Evolutionary conservation across 1,284 basidiomycete species (phyloP).

Genomic region (Ganoderma lucidum): DNA sequence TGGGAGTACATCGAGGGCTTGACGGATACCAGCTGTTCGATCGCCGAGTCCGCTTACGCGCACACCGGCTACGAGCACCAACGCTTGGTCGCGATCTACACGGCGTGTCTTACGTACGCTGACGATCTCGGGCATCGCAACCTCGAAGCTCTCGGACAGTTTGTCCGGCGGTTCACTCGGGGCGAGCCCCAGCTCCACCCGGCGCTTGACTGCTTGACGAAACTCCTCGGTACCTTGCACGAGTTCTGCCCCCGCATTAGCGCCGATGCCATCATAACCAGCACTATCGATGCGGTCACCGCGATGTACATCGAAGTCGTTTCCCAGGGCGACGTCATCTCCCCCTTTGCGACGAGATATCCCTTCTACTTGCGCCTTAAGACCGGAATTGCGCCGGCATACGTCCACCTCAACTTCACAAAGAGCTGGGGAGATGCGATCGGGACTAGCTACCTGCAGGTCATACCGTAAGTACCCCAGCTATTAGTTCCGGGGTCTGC

Average conservation of each 20-base stretch:
- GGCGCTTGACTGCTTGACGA: constrained; percentile 21
- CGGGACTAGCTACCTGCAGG: constrained; percentile 24
- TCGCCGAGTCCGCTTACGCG: constrained; percentile 25
- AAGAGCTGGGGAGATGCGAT: constrained; percentile 21
- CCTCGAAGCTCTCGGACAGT: constrained; percentile 20
- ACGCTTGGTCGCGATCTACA: constrained; percentile 25
- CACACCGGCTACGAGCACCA: constrained; percentile 27
- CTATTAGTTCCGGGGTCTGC: not conserved
- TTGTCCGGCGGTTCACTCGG: constrained; percentile 21
- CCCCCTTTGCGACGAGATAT: constrained; percentile 24
- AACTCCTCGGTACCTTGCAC: constrained; percentile 21
- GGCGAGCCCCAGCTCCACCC: constrained; percentile 16
- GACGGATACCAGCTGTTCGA: constrained; percentile 19
- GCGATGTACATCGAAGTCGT: constrained; percentile 27
- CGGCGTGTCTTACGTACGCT: constrained; percentile 22
- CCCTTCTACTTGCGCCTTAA: constrained; percentile 26
- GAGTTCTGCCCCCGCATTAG: constrained; percentile 26
- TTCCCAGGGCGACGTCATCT: constrained; percentile 17
- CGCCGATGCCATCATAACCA: constrained; percentile 24
- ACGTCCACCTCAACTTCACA: constrained; percentile 26
- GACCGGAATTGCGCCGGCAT: constrained; percentile 28
- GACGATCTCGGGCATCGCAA: constrained; percentile 28
- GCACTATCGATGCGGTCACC: constrained; percentile 28
- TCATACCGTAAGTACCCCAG: constrained; percentile 22
- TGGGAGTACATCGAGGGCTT: constrained; percentile 6